Conservation (phyloP, 768 basidiomycete genomes). For the Cyclocybe cylindracea region DNA sequence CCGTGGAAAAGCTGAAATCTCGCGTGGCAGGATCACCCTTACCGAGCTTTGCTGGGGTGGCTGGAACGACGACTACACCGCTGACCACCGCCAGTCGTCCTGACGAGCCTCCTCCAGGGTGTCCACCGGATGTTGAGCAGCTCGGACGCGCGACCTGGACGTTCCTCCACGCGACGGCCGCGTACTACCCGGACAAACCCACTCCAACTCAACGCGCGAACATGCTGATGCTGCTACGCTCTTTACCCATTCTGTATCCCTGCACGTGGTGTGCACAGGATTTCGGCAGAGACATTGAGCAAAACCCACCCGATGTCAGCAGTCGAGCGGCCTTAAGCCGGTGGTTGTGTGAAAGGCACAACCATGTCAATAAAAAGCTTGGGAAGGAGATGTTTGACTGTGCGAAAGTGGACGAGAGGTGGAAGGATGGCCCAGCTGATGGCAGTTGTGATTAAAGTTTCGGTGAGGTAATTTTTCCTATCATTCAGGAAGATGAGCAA, state of each 20-base stretch:
- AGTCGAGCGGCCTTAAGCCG: conserved; percentile 64
- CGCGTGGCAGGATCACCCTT: conserved; percentile 23
- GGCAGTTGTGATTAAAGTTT: conserved; percentile 81
- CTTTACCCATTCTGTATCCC: conserved; percentile 85
- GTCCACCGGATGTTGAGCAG: conserved; percentile 88
- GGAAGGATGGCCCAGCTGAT: conserved; percentile 89
- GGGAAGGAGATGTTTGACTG: conserved; percentile 89
- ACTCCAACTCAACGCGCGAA: conserved; percentile 73
- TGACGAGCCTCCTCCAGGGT: conserved; percentile 56
- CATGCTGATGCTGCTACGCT: conserved; percentile 79
- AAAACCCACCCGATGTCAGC: conserved; percentile 77
- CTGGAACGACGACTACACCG: conserved; percentile 15
- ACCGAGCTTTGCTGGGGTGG: conserved; percentile 23
- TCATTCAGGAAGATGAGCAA: background rate
- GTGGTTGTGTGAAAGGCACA: conserved; percentile 94
- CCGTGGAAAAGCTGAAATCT: conserved; percentile 10
- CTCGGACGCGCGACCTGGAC: conserved; percentile 96
- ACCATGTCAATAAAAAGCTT: conserved; percentile 85
- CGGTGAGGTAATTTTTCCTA: background rate
- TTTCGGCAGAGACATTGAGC: conserved; percentile 69
- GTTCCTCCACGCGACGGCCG: conserved; percentile 93
- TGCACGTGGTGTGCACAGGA: conserved; percentile 85
- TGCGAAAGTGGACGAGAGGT: conserved; percentile 78
- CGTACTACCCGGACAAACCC: conserved; percentile 90
- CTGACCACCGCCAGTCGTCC: conserved; percentile 16